Evolutionary conservation across 2,329 filamentous ascomycete genomes (phyloP).

Genomic region (Blastomyces parvus): DNA sequence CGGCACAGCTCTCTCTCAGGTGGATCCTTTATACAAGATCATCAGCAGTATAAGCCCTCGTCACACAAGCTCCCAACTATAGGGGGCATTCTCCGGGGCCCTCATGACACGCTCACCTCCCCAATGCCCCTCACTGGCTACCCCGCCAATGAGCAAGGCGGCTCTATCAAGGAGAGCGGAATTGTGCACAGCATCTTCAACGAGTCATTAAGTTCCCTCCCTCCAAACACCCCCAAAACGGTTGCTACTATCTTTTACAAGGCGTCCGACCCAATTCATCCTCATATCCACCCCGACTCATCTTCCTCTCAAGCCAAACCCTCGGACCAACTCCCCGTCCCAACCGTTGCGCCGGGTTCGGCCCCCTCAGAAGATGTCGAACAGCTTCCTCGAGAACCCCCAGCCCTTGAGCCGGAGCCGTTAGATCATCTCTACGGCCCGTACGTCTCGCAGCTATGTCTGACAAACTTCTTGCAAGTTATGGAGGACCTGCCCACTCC

Average conservation of each 20-base stretch:
- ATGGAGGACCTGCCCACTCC: constrained; percentile 42
- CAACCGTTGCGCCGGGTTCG: constrained; percentile 36
- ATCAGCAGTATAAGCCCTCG: constrained; percentile 40
- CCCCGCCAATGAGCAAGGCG: constrained; percentile 25
- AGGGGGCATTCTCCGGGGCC: constrained; percentile 28
- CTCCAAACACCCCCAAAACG: constrained; percentile 33
- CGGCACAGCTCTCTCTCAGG: constrained; percentile 34
- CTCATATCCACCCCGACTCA: constrained; percentile 41
- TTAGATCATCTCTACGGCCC: constrained; percentile 48
- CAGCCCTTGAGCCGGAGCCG: constrained; percentile 45
- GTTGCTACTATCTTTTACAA: constrained; percentile 44
- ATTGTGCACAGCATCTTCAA: constrained; percentile 40
- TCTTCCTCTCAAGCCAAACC: constrained; percentile 26
- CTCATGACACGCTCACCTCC: constrained; percentile 20
- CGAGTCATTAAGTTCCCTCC: constrained; percentile 31
- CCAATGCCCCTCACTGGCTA: constrained; percentile 26
- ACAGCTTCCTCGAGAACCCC: constrained; percentile 47
- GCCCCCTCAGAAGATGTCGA: constrained; percentile 44
- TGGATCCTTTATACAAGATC: constrained; percentile 39
- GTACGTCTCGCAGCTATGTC: constrained; percentile 46
- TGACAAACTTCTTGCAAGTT: constrained; percentile 47
- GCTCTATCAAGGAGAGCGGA: constrained; percentile 35
- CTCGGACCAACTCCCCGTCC: constrained; percentile 33
- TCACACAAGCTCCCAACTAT: constrained; percentile 28
- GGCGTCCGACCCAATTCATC: constrained; percentile 33